A percentile compares a stretch with the other conserved stretches of the same genome.
phyloP scores from a whole-genome alignment of 177 flowering plant genomes.

The Vitis hybrid region DNA sequence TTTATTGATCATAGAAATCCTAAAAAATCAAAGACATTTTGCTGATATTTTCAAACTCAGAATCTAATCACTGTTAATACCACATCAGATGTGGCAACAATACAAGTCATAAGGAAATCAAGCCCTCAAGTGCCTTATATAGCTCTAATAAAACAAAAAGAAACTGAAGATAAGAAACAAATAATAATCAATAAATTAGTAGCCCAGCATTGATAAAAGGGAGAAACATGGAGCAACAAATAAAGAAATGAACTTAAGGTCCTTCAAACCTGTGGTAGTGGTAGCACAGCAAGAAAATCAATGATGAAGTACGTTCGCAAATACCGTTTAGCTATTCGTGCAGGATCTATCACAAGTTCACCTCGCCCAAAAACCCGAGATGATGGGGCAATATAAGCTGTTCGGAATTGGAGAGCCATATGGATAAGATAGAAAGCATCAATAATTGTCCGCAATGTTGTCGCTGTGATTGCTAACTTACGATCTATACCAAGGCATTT shows the following conservation, averaged over 20 bases:
- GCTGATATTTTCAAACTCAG: too few relatives aligned
- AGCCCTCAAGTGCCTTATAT: too few relatives aligned
- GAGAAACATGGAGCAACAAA: background rate
- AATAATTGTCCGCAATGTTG: conserved; percentile 68
- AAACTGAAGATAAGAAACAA: too few relatives aligned
- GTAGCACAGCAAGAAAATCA: conserved; percentile 86
- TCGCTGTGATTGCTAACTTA: conserved; percentile 62
- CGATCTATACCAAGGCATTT: conserved; percentile 75
- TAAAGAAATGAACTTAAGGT: background rate
- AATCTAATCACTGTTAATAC: too few relatives aligned
- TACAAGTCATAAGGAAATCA: too few relatives aligned
- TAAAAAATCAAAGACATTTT: too few relatives aligned
- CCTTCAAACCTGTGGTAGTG: conserved; percentile 82
- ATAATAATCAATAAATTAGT: too few relatives aligned
- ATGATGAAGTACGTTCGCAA: conserved; percentile 66
- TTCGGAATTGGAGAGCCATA: conserved; percentile 89
- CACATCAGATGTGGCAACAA: too few relatives aligned
- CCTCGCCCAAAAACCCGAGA: conserved; percentile 98
- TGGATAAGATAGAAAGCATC: conserved; percentile 88
- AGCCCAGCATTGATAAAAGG: background rate
- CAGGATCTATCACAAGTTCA: conserved; percentile 91
- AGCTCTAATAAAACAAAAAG: too few relatives aligned
- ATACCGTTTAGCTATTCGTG: conserved; percentile 81
- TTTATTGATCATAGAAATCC: too few relatives aligned
- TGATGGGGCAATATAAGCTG: conserved; percentile 95